Evolutionary conservation across 73 alveolate species (phyloP), one percentile per base, ranked within the genome.

Genomic region (Paramecium biaurelia): DNA sequence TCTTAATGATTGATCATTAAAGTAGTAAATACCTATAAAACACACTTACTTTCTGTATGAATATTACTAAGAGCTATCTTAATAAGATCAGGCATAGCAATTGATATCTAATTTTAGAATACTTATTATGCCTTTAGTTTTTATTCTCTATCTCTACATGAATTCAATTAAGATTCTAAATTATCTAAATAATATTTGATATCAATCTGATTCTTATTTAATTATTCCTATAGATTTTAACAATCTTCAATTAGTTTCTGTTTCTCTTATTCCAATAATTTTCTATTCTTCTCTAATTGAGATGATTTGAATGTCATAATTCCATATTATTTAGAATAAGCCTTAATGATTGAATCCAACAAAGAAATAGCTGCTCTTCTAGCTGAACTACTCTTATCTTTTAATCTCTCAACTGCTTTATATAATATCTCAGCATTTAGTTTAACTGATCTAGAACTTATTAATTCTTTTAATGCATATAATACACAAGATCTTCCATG

Each of bases 401-500:
- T 74, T 6, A 74, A n/a, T 38, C 58, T 74, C 15, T 74, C 87
- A 35, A 38, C 59, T 35, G 87, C 57, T n/a, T 35, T 74, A 11
- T 14, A 35, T 5, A 74, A 18, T n/a, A 67, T 30, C 14, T 67
- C 84, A 14, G 38, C 45, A 67, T 67, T 67, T 9, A 67, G 26
- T 12, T 67, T 32, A 5, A 67, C 45, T 26, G 84, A 26, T 67
- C 45, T 67, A 12, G 37, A 32, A 30, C 58, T 74, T 14, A 74
- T 15, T 23, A 74, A 43, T 15, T 32, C 59, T 34, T 43, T 38
- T 74, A 74, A 35, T 74, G 12, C 14, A 35, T 74, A 74, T 12
- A 35, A 32, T 14, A 74, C 87, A 74, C 87, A 74, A 0, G 87
- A 74, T 74, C 87, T 74, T 14, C 59, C 87, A 74, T 74, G 87